Base-by-base conservation (phyloP, 1,284 basidiomycete species). In the Melanopsichium pennsylvanicum region DNA sequence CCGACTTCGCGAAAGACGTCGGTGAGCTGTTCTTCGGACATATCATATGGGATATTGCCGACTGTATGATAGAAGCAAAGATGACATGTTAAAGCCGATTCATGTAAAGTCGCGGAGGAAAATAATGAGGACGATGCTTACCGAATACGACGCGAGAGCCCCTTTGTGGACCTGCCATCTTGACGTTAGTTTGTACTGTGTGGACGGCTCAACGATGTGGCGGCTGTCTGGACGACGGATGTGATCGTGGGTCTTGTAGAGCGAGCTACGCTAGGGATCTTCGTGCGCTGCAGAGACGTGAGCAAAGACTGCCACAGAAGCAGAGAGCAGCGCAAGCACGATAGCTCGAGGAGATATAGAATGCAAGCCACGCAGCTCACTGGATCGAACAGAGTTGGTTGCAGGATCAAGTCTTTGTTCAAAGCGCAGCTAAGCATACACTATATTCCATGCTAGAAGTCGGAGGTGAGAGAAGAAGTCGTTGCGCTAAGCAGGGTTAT, bases 21-120 rank as follows among this genome's bases (percentile, higher is more conserved):
- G 15, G 73, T 70, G 23, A 81, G 70, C 54, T 81, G 78, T 60
- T 81, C 78, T 42, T 81, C 79, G 15, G 76, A 74, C 57, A 79
- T 76, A 50, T 79, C 76, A 39, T 81, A 81, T 16, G 79, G 79
- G 33, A 81, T 79, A 58, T 81, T 81, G 15, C 79, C 79, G 36
- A 81, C 79, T 73, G 55, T n/a, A n/a, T n/a, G n/a, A n/a, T n/a
- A n/a, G n/a, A n/a, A n/a, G 18, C 6, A 8, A 18, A 12, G 9
- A n/a, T 42, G 4, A 33, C 13, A 23, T 18, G 13, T 29, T 13
- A 13, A 29, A 8, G 27, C 13, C n/a, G n/a, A n/a, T n/a, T n/a
- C n/a, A n/a, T n/a, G n/a, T n/a, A n/a, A n/a, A n/a, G n/a, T n/a
- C n/a, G 27, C 8, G 27, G 8, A 29, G 27, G 27, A 8, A 8